Evolutionary conservation across 257 asterid species (phyloP).

Genomic region (Primulina huaijiensis): DNA sequence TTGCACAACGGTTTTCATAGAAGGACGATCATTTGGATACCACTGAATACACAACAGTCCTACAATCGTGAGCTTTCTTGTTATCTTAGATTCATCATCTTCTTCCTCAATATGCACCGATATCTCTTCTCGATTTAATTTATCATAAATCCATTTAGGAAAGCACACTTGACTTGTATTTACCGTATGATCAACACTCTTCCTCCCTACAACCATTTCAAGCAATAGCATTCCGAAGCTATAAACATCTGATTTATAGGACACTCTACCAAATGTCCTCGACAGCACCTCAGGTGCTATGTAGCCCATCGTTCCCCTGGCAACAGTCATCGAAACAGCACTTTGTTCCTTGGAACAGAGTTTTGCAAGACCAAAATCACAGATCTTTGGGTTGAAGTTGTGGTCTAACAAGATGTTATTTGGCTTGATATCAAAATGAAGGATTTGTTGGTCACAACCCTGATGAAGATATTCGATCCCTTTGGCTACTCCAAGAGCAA

Average conservation of each 20-base stretch:
- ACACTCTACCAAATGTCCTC: too few species aligned
- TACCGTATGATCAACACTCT: neutral
- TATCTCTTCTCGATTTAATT: neutral
- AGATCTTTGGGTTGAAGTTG: neutral
- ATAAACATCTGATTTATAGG: neutral
- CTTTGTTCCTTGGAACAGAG: neutral
- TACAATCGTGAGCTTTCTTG: neutral
- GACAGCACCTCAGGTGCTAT: too few species aligned
- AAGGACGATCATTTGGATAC: neutral
- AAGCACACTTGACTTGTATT: neutral
- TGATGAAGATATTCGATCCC: conserved; percentile 11
- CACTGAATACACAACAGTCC: conserved; percentile 2
- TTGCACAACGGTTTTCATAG: neutral
- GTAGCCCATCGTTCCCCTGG: neutral
- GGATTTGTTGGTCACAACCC: neutral
- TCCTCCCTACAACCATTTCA: neutral
- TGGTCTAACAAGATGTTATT: neutral
- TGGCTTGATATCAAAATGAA: too few species aligned
- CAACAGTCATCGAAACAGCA: neutral
- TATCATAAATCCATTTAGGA: neutral
- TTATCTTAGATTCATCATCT: neutral
- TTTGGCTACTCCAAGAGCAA: conserved; percentile 1
- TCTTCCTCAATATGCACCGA: neutral
- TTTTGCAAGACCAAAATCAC: neutral
- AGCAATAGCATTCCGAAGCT: neutral